A percentile compares a stretch with the other conserved stretches of the same genome.
Conservation (phyloP, 2,329 filamentous ascomycete genomes). For the Paecilomyces fulvus region DNA sequence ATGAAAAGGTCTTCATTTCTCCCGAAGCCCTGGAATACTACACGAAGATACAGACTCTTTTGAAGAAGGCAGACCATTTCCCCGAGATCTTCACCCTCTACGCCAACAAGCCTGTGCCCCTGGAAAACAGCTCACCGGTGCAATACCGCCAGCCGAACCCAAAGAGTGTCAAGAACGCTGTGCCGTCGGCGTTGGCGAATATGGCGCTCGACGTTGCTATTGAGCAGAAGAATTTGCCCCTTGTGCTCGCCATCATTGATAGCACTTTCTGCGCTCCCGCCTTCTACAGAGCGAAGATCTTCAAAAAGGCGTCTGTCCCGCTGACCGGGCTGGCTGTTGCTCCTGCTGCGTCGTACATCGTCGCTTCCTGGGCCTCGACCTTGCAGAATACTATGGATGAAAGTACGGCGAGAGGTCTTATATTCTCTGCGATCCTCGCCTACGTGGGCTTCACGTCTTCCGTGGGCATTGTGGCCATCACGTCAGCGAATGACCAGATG, state of each 20-base stretch:
- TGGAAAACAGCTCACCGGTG: constrained; percentile 50
- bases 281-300: constrained; percentile 35
- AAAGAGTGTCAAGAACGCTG: constrained; percentile 59
- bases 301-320: constrained; percentile 33
- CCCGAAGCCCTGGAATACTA: constrained; percentile 64
- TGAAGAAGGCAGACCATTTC: constrained; percentile 66
- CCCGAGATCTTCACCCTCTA: constrained; percentile 75
- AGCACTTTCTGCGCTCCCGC: constrained; percentile 42
- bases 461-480: constrained; percentile 73
- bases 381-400: constrained; percentile 72
- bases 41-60: constrained; percentile 63
- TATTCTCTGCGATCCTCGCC: constrained; percentile 70
- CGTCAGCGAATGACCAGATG: constrained; percentile 92
- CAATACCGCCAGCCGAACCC: constrained; percentile 57
- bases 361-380: constrained; percentile 58
- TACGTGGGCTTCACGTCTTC: constrained; percentile 76
- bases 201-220: constrained; percentile 73
- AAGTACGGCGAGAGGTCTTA: constrained; percentile 63
- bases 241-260: constrained; percentile 70
- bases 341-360: constrained; percentile 47
- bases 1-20: constrained; percentile 73
- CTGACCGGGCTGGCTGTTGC: constrained; percentile 30
- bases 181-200: constrained; percentile 62
- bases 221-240: constrained; percentile 64
- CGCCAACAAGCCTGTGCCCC: constrained; percentile 69